These are phyloP conservation scores for Hypomontagnella submonticulosa DNA, from an alignment of 495 filamentous ascomycete species.

Conservation along the genomic window DNA sequence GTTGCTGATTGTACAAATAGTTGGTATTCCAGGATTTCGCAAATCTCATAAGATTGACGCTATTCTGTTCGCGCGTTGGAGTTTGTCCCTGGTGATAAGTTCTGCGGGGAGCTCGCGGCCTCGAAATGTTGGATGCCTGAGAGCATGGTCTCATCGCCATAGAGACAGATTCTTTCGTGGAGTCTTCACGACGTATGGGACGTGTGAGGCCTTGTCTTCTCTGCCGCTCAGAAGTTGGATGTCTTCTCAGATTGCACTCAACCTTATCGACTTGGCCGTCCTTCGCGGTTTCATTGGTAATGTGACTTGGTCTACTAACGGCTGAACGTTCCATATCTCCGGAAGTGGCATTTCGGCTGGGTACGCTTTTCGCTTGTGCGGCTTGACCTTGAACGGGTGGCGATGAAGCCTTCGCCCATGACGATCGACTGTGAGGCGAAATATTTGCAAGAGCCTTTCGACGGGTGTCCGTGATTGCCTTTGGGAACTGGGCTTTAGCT, in stretches of 20 bases:
- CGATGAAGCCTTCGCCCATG: background rate
- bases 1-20: slow-evolving; percentile 31
- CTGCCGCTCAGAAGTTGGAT: background rate
- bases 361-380: background rate
- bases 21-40: slow-evolving; percentile 39
- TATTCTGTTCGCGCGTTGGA: slow-evolving; percentile 29
- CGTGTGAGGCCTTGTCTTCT: slow-evolving; percentile 15
- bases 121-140: slow-evolving; percentile 43
- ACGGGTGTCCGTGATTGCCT: slow-evolving; percentile 33
- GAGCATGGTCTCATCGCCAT: slow-evolving; percentile 30
- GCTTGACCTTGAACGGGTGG: slow-evolving; percentile 5
- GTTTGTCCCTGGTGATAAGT: background rate
- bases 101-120: slow-evolving; percentile 23
- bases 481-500: slow-evolving; percentile 28
- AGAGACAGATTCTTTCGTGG: background rate
- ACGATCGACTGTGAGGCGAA: slow-evolving; percentile 11
- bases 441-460: slow-evolving; percentile 42
- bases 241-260: slow-evolving; percentile 5
- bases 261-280: background rate
- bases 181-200: slow-evolving; percentile 1
- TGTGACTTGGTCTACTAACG: background rate
- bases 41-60: slow-evolving; percentile 23
- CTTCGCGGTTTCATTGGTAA: background rate
- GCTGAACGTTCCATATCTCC: background rate
- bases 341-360: background rate